phyloP scores from a whole-genome alignment of 768 basidiomycete species.

The Agaricus subrufescens region DNA sequence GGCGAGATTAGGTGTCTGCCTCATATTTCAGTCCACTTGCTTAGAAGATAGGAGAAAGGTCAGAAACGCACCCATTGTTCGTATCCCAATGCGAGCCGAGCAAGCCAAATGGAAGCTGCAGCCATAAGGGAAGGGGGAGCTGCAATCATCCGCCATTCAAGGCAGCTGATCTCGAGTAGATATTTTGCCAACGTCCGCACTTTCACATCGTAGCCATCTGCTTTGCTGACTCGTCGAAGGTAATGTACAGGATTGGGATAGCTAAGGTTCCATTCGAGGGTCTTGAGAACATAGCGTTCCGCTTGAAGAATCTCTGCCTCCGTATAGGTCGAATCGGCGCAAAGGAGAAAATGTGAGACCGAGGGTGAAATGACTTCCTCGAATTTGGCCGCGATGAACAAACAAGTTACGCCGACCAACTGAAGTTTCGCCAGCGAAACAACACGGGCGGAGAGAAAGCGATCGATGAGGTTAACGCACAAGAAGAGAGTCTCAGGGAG shows the following conservation, averaged over 20 bases:
- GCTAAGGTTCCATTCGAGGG: conserved; percentile 87
- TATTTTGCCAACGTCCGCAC: conserved; percentile 92
- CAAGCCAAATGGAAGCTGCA: conserved; percentile 88
- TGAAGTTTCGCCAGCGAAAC: conserved; percentile 93
- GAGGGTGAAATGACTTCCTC: conserved; percentile 94
- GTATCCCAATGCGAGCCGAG: conserved; percentile 72
- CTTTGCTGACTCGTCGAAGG: conserved; percentile 89
- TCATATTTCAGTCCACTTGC: conserved; percentile 1
- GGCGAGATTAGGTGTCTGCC: conserved; percentile 74
- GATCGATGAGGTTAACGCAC: conserved; percentile 88
- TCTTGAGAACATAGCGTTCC: conserved; percentile 91
- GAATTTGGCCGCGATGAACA: conserved; percentile 93
- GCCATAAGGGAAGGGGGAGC: conserved; percentile 84
- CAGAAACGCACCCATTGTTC: conserved; percentile 80
- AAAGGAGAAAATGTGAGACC: conserved; percentile 82
- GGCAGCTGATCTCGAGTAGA: conserved; percentile 83
- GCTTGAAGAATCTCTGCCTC: conserved; percentile 62
- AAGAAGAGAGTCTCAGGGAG: conserved; percentile 95
- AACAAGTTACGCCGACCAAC: conserved; percentile 89
- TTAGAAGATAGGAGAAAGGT: not conserved
- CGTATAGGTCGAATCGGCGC: conserved; percentile 85
- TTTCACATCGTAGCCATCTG: conserved; percentile 92
- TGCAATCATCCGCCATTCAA: conserved; percentile 83
- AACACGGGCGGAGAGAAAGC: conserved; percentile 69
- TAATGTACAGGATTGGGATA: conserved; percentile 95